Conservation (phyloP, 179 eudicot genomes). For the Sideroxylon spinosum region DNA sequence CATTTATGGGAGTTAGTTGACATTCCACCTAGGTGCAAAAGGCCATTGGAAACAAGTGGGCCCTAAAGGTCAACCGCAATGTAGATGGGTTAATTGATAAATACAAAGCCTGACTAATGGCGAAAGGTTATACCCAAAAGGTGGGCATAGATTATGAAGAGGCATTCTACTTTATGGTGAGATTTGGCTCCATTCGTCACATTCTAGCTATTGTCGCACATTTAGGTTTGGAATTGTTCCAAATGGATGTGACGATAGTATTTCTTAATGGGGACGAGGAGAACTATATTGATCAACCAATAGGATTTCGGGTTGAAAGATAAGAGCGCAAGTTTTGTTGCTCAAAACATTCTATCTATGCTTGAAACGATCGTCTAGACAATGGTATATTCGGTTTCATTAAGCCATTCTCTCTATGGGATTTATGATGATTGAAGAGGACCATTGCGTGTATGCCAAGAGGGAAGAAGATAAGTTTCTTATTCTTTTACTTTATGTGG, state of each 20-base stretch:
- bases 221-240: neutral
- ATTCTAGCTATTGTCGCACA: conserved; percentile 6
- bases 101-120: neutral
- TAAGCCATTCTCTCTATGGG: neutral
- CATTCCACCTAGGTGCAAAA: neutral
- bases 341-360: neutral
- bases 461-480: neutral
- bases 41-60: neutral
- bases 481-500: neutral
- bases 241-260: neutral
- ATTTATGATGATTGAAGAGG: neutral
- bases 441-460: neutral
- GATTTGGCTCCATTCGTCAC: too few relatives aligned
- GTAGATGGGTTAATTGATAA: neutral
- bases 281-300: neutral
- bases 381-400: neutral
- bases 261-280: neutral
- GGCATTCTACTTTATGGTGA: neutral
- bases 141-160: neutral
- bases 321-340: neutral
- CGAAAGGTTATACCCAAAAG: neutral
- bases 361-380: neutral
- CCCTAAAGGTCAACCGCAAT: neutral
- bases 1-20: neutral
- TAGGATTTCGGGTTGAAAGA: neutral